A percentile compares a stretch with the other conserved stretches of the same genome.
These are phyloP conservation scores for Phytophthora agathidicida DNA, from an alignment of 352 stramenopile species.

Conservation along the genomic window DNA sequence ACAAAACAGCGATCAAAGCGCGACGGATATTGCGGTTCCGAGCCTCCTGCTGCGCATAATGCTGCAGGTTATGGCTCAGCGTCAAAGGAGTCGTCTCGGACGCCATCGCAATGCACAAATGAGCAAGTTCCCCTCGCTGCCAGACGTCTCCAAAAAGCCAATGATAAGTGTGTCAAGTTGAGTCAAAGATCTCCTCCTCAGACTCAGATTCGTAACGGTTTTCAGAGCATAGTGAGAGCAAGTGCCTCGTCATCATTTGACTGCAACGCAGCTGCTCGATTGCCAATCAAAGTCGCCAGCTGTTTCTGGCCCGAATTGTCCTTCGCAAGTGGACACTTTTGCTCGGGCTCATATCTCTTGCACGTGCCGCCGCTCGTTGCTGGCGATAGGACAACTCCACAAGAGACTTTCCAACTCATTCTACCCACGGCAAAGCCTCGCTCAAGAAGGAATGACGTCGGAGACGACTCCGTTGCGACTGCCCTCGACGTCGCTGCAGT, in stretches of 20 bases:
- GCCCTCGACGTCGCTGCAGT: constrained; percentile 34
- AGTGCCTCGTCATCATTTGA: constrained; percentile 6
- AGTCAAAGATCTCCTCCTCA: constrained; percentile 2
- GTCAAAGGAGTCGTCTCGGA: constrained; percentile 34
- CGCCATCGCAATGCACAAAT: constrained; percentile 12
- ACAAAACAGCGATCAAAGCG: constrained; percentile 18
- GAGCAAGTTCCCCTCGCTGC: constrained; percentile 1
- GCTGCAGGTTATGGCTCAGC: constrained; percentile 17
- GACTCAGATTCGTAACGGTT: constrained; percentile 26
- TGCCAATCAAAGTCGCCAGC: constrained; percentile 27
- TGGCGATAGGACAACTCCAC: constrained; percentile 31
- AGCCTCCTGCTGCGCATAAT: constrained; percentile 24
- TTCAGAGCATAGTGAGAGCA: constrained; percentile 8
- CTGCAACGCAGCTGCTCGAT: constrained; percentile 15
- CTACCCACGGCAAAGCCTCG: constrained; percentile 13
- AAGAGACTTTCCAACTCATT: constrained; percentile 16
- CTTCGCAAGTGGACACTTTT: constrained; percentile 14
- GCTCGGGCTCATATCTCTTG: constrained; percentile 11
- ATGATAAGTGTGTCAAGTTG: constrained; percentile 25
- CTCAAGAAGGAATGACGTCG: constrained; percentile 19
- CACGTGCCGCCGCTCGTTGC: constrained; percentile 3
- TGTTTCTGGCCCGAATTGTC: constrained; percentile 17
- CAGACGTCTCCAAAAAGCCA: constrained; percentile 3
- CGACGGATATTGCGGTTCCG: constrained; percentile 30
- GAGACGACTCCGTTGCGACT: constrained; percentile 30